Percentiles rank a stretch among this genome's conserved stretches.
Evolutionary conservation across 257 asterid species (phyloP).

Genomic region (Nicotiana tomentosiformis): DNA sequence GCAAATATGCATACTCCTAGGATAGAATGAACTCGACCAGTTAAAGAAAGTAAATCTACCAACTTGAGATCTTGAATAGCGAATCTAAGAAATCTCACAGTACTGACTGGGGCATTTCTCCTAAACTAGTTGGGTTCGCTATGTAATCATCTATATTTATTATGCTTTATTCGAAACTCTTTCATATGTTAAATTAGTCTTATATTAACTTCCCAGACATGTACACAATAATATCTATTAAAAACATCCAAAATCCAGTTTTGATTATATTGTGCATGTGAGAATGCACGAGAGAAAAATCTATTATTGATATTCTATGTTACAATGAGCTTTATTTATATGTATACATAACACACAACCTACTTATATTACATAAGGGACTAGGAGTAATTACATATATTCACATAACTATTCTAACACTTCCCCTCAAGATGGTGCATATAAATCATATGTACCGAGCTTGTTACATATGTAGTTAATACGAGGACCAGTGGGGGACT

Average conservation of each 20-base stretch:
- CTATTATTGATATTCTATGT: no score
- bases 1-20: not conserved
- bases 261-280: not conserved
- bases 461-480: no score
- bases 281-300: no score
- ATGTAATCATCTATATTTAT: not conserved
- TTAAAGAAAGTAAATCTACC: not conserved
- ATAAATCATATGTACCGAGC: no score
- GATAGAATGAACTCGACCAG: not conserved
- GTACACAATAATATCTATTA: no score
- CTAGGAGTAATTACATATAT: no score
- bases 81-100: not conserved
- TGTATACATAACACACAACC: no score
- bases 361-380: no score
- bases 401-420: no score
- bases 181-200: not conserved
- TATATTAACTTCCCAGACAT: not conserved
- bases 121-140: not conserved
- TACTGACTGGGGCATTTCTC: not conserved
- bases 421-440: no score
- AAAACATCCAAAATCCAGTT: not conserved
- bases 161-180: not conserved
- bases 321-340: no score
- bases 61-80: not conserved
- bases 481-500: no score